These are phyloP conservation scores for Quercus alba DNA, from an alignment of 306 rosid species.

Conservation along the genomic window DNA sequence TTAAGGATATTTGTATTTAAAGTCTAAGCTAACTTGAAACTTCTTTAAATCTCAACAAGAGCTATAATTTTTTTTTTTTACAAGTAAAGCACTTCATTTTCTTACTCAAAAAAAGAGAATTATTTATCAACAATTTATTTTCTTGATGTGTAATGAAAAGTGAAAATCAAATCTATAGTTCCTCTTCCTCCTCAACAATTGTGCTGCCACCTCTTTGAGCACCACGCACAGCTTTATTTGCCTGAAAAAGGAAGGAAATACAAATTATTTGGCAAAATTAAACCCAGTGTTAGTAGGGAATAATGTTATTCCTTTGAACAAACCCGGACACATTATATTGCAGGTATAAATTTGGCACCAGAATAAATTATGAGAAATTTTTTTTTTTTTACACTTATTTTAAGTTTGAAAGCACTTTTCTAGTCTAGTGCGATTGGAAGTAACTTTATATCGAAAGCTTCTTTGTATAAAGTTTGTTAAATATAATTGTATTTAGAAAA, in stretches of 20 bases:
- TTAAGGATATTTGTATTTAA: no score
- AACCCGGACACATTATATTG: neutral
- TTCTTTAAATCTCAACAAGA: no score
- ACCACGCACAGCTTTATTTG: conserved; percentile 31
- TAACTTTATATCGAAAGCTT: no score
- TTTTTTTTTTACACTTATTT: neutral
- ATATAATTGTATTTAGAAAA: no score
- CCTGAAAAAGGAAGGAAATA: conserved; percentile 28
- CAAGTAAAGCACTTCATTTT: no score
- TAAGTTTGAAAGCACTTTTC: neutral
- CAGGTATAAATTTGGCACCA: neutral
- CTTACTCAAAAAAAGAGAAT: neutral
- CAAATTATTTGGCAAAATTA: neutral
- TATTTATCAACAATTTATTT: neutral
- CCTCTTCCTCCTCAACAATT: neutral
- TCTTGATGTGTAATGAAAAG: neutral
- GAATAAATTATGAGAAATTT: neutral
- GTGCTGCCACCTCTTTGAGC: conserved; percentile 17
- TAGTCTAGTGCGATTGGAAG: no score
- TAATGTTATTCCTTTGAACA: neutral
- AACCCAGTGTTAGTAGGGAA: neutral
- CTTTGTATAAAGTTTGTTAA: no score
- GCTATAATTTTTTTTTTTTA: no score
- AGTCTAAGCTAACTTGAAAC: no score
- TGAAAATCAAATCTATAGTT: conserved; percentile 9